Evolutionary conservation across 768 basidiomycete species (phyloP).

Genomic region (Rhodocollybia butyracea): DNA sequence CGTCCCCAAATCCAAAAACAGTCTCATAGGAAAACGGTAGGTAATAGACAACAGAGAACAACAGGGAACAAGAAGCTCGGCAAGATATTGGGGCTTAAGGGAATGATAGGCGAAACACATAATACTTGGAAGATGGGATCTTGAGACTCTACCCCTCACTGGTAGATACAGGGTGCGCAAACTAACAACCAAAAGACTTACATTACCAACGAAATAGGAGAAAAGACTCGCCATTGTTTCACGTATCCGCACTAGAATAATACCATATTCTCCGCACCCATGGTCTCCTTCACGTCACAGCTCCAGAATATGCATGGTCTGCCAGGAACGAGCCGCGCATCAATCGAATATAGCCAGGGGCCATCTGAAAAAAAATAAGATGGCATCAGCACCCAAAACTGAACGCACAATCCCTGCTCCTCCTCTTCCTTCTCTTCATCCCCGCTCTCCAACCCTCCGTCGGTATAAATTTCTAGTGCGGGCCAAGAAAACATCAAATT

Average conservation of each 20-base stretch:
- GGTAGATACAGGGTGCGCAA: too few relatives aligned
- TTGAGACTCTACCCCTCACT: too few relatives aligned
- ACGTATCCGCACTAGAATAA: constrained; percentile 24
- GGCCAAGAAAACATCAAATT: constrained; percentile 78
- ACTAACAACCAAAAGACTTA: too few relatives aligned
- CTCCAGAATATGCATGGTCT: constrained; percentile 34
- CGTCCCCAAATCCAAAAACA: too few relatives aligned
- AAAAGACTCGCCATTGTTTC: too few relatives aligned
- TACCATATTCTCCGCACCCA: constrained; percentile 74
- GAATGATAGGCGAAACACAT: too few relatives aligned
- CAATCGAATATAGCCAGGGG: constrained; percentile 83
- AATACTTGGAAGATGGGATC: too few relatives aligned
- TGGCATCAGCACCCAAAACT: constrained; percentile 21
- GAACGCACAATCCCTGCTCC: neutral
- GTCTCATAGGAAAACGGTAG: too few relatives aligned
- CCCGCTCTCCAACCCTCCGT: constrained; percentile 71
- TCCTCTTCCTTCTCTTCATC: neutral
- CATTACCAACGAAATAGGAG: too few relatives aligned
- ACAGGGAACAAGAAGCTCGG: too few relatives aligned
- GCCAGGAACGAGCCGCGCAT: constrained; percentile 62
- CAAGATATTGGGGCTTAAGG: too few relatives aligned
- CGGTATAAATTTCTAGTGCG: constrained; percentile 71
- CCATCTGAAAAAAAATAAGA: constrained; percentile 44
- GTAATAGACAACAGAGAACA: too few relatives aligned
- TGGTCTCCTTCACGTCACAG: constrained; percentile 62